Conservation (phyloP, 768 basidiomycete genomes). For the Sistotremastrum suecicum region DNA sequence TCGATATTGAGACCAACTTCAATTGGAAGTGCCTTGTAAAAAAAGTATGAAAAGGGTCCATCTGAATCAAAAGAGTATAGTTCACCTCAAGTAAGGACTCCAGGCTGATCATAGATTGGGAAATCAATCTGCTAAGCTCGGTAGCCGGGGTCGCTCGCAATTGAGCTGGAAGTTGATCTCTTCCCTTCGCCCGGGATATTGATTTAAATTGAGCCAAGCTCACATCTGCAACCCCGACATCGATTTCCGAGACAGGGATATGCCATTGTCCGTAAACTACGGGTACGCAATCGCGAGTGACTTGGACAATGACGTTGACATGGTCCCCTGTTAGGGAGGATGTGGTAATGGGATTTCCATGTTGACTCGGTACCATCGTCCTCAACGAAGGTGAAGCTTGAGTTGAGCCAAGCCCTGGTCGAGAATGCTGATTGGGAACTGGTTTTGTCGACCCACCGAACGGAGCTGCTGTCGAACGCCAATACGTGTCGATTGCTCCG, state of each 20-base stretch:
- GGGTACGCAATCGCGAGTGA: slow-evolving; percentile 84
- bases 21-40: slow-evolving; percentile 38
- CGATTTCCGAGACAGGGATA: slow-evolving; percentile 58
- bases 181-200: slow-evolving; percentile 40
- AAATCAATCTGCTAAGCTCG: slow-evolving; percentile 4
- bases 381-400: slow-evolving; percentile 53
- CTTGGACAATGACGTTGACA: slow-evolving; percentile 75
- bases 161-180: slow-evolving; percentile 15
- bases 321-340: slow-evolving; percentile 88
- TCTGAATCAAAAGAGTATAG: slow-evolving; percentile 5
- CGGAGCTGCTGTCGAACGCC: slow-evolving; percentile 72
- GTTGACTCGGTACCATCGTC: slow-evolving; percentile 16
- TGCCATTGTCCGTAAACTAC: slow-evolving; percentile 69
- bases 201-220: slow-evolving; percentile 67
- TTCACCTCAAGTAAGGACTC: slow-evolving; percentile 58
- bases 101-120: slow-evolving; percentile 54
- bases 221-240: slow-evolving; percentile 74
- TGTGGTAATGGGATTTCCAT: slow-evolving; percentile 53
- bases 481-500: slow-evolving; percentile 93
- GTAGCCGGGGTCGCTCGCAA: too few species aligned
- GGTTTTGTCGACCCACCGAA: slow-evolving; percentile 18
- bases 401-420: slow-evolving; percentile 31
- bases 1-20: slow-evolving; percentile 71
- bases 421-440: slow-evolving; percentile 21
- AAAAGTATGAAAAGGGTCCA: slow-evolving; percentile 1